Base-by-base conservation (phyloP, 2,329 filamentous ascomycete genomes). In the Talaromyces islandicus region DNA sequence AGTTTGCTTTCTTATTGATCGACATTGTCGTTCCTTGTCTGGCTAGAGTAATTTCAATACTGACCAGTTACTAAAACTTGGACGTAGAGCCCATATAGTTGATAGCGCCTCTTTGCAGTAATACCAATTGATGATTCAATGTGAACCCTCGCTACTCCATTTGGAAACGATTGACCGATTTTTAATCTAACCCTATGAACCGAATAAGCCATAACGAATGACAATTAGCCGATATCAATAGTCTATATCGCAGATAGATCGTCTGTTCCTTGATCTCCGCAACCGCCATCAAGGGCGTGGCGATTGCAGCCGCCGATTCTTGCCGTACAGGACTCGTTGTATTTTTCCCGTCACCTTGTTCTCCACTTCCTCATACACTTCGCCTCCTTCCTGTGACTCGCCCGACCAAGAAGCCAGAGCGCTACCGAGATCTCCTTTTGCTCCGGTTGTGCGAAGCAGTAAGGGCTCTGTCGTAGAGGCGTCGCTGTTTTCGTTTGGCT, bases 321-420 rank as follows among this genome's bases (percentile, higher is more conserved):
- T 55, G 7, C 30, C 11, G 24, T 61, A 61, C 48, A 46, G 43
- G 17, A 61, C 7, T 21, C 56, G 60, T 25, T 58, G 52, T 24
- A 56, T 54, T 27, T 56, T 61, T 12, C 60, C 60, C 24, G 60
- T 60, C 41, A 62, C 32, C 5, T 52, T 53, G 48, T 48, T 21
- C 55, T 62, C 55, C 21, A 60, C 51, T 54, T 61, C 50, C 52
- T 63, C 55, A 54, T 57, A 41, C 10, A 59, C 35, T 51, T 61
- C 53, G 29, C 58, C 58, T 27, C 56, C 30, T 35, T 60, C 58
- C 7, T 50, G 35, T 11, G 59, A 57, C 46, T 60, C 54, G 43
- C 19, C 24, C 43, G 43, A 50, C 43, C 43, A 50, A 25, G 43
- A 50, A 12, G 12, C 9, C 32, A 60, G 27, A 48, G 38, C 12